These are phyloP conservation scores for Colletotrichum falcatum DNA, from an alignment of 2,329 filamentous ascomycete genomes.

Conservation along the genomic window DNA sequence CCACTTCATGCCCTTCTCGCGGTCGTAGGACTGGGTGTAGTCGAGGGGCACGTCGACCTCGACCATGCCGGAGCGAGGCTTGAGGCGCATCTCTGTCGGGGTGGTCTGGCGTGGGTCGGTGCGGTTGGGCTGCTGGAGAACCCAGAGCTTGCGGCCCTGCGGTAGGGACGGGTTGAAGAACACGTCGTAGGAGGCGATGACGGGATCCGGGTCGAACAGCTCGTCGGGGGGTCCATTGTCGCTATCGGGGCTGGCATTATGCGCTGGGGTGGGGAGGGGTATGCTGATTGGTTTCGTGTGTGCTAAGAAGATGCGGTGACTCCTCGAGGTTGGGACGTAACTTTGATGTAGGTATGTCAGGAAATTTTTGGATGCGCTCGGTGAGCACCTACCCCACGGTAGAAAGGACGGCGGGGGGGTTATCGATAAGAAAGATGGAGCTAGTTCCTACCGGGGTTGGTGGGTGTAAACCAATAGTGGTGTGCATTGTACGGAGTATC, in stretches of 20 bases:
- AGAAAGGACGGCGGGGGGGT: constrained; percentile 14
- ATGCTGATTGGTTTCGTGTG: no score
- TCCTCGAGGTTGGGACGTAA: not conserved
- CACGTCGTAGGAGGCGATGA: constrained; percentile 83
- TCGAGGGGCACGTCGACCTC: constrained; percentile 92
- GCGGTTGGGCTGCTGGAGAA: constrained; percentile 92
- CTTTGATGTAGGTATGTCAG: not conserved
- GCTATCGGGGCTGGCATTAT: constrained; percentile 37
- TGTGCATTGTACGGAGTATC: no score
- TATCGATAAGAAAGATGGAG: constrained; percentile 32
- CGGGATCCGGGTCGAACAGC: constrained; percentile 69
- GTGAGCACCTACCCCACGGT: constrained; percentile 28
- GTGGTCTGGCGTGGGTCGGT: constrained; percentile 66
- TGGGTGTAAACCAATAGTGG: no score
- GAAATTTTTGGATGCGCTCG: constrained; percentile 38
- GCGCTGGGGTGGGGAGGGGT: not conserved
- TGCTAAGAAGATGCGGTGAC: constrained; percentile 6
- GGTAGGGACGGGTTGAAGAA: constrained; percentile 82
- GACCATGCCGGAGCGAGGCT: constrained; percentile 83
- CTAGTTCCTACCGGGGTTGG: constrained; percentile 12
- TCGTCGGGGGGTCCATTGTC: constrained; percentile 48
- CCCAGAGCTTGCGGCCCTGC: constrained; percentile 73
- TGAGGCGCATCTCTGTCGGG: constrained; percentile 83
- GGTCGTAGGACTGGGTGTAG: constrained; percentile 81
- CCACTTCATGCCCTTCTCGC: constrained; percentile 84